These are phyloP conservation scores for Beauveria pseudobassiana DNA, from an alignment of 2,329 filamentous ascomycete species.

Conservation along the genomic window DNA sequence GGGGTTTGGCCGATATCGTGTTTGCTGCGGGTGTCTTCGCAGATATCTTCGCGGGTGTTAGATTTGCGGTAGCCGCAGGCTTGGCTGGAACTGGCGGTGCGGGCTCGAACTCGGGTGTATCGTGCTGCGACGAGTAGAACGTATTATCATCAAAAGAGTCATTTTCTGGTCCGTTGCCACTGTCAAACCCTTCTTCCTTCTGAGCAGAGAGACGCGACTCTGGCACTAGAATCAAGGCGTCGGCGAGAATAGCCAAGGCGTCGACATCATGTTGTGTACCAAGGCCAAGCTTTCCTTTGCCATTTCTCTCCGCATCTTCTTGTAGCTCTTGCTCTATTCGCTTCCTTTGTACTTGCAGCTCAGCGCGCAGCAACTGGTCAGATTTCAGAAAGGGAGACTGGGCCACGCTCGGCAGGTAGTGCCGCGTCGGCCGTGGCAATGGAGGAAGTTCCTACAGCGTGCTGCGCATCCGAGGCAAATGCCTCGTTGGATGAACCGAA, in stretches of 20 bases:
- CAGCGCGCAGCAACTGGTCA: slow-evolving; percentile 73
- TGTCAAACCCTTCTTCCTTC: slow-evolving; percentile 43
- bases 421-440: neutral
- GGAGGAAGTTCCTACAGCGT: slow-evolving; percentile 11
- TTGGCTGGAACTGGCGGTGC: slow-evolving; percentile 33
- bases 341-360: slow-evolving; percentile 71
- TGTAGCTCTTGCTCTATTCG: slow-evolving; percentile 70
- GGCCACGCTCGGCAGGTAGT: slow-evolving; percentile 38
- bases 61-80: neutral
- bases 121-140: slow-evolving; percentile 91
- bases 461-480: slow-evolving; percentile 30
- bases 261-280: slow-evolving; percentile 60
- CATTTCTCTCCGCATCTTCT: slow-evolving; percentile 65
- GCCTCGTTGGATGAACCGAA: slow-evolving; percentile 29
- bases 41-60: neutral
- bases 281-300: slow-evolving; percentile 36
- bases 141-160: slow-evolving; percentile 90
- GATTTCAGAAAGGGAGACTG: slow-evolving; percentile 81
- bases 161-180: slow-evolving; percentile 55
- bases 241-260: slow-evolving; percentile 63
- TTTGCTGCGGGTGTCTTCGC: slow-evolving; percentile 12
- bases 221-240: slow-evolving; percentile 64
- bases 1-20: neutral
- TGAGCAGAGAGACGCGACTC: slow-evolving; percentile 54
- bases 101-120: slow-evolving; percentile 56